Evolutionary conservation across 768 basidiomycete genomes (phyloP), one percentile per base, ranked within the genome.

Genomic region (Porpolomopsis calyptriformis): DNA sequence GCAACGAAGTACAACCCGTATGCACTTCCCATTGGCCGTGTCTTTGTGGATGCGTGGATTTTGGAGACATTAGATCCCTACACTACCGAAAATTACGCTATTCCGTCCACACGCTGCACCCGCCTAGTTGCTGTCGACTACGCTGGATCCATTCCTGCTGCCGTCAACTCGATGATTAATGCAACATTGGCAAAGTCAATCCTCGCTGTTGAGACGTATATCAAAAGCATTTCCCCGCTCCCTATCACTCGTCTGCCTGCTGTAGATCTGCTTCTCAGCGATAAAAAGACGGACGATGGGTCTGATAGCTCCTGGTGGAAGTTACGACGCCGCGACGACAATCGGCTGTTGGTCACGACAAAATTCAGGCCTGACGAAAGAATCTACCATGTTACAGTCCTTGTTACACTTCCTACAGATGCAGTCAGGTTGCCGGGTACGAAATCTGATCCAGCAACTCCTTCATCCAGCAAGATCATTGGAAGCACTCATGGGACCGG

Each of bases 31-130:
- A 69, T 87, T 12, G 94, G 91, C 2, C 78, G 85, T 11, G 69
- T 90, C 26, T 81, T 86, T 52, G 66, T 99, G 4, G 92, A 97
- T 56, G 94, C 86, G 2, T 99, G 96, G 96, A 80, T 94, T 25
- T 64, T 96, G 55, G 92, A 99, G 67, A 97, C 94, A 3, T 74
- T 98, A 39, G 94, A 98, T 57, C 92, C 93, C 0, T 97, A 97
- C 49, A 85, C 89, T 19, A 82, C 82, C 49, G 91, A 94, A 63
- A 90, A 89, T 52, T 94, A 91, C 57, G 77, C 89, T 10, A 94
- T 98, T 37, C 96, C 93, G 1, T 96, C 91, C 3, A 89, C 92
- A 31, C 66, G 85, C 39, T 93, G 89, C 60, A 91, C 85, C 36
- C 73, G 87, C 47, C 69, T 94, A 33, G 78, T 86, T 2, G 84